phyloP scores from a whole-genome alignment of 257 asterid species.

The Apocynum venetum region DNA sequence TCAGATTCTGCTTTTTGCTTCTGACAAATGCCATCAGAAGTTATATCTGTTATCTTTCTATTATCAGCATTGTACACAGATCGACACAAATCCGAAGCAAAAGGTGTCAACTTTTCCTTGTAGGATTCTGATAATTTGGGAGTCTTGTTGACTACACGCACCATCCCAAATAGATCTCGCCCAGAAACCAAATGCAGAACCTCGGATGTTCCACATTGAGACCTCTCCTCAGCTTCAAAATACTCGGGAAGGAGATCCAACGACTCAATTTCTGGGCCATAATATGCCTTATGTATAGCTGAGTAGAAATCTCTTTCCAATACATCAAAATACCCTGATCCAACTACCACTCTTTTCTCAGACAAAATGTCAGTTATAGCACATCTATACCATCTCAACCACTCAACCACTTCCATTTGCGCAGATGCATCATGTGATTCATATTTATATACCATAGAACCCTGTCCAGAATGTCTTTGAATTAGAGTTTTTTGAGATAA shows the following conservation, averaged over 20 bases:
- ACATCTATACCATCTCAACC: slow-evolving; percentile 86
- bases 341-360: slow-evolving; percentile 75
- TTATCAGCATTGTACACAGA: slow-evolving; percentile 25
- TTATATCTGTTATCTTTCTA: slow-evolving; percentile 22
- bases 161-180: slow-evolving; percentile 86
- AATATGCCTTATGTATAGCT: slow-evolving; percentile 78
- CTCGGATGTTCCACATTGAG: slow-evolving; percentile 54
- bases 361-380: slow-evolving; percentile 69
- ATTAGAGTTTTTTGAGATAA: slow-evolving; percentile 40
- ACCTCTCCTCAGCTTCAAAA: slow-evolving; percentile 96
- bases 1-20: slow-evolving; percentile 29
- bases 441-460: slow-evolving; percentile 43
- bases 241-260: slow-evolving; percentile 71
- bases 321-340: slow-evolving; percentile 78
- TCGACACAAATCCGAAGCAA: slow-evolving; percentile 22
- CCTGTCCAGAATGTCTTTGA: slow-evolving; percentile 38
- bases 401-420: slow-evolving; percentile 89
- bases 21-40: slow-evolving; percentile 25
- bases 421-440: slow-evolving; percentile 32
- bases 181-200: slow-evolving; percentile 94
- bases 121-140: slow-evolving; percentile 43
- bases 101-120: slow-evolving; percentile 39
- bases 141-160: slow-evolving; percentile 51
- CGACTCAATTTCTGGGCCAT: slow-evolving; percentile 82
- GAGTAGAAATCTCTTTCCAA: slow-evolving; percentile 82